Conservation (phyloP, 2,329 filamentous ascomycete species). For the Bipolaris cookei region DNA sequence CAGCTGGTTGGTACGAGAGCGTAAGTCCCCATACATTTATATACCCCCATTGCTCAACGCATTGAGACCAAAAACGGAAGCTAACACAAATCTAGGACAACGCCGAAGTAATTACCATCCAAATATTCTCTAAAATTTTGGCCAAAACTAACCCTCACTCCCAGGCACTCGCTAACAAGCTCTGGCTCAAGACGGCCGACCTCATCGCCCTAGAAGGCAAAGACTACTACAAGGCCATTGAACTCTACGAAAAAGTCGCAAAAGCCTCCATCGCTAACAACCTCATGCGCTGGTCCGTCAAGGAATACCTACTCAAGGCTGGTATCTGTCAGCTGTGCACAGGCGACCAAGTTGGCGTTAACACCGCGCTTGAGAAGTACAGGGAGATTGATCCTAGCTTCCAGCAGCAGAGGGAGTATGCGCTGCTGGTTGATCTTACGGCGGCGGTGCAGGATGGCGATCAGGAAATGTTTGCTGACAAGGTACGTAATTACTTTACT, state of each 20-base stretch:
- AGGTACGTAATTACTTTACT: slow-evolving; percentile 57
- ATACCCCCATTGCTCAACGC: not conserved
- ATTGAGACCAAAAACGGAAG: not conserved
- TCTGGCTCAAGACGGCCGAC: slow-evolving; percentile 91
- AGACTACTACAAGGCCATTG: slow-evolving; percentile 63
- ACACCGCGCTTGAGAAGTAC: slow-evolving; percentile 82
- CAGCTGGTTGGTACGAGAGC: slow-evolving; percentile 83
- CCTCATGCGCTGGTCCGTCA: slow-evolving; percentile 68
- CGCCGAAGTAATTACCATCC: slow-evolving; percentile 38
- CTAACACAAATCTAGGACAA: slow-evolving; percentile 44
- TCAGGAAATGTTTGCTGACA: slow-evolving; percentile 82
- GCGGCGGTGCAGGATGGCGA: slow-evolving; percentile 78
- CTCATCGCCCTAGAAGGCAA: slow-evolving; percentile 80
- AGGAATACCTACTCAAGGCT: slow-evolving; percentile 94
- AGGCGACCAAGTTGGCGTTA: slow-evolving; percentile 77
- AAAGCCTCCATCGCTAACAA: slow-evolving; percentile 82
- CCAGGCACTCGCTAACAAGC: slow-evolving; percentile 80
- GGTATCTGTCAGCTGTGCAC: slow-evolving; percentile 85
- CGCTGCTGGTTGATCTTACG: slow-evolving; percentile 78
- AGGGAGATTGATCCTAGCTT: slow-evolving; percentile 71
- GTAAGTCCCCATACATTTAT: slow-evolving; percentile 30
- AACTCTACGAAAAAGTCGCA: slow-evolving; percentile 79
- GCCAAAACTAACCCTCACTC: slow-evolving; percentile 30
- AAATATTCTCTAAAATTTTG: slow-evolving; percentile 14
- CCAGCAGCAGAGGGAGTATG: slow-evolving; percentile 76